Evolutionary conservation across 352 stramenopile species (phyloP).

Genomic region (Phytophthora podocarpi): DNA sequence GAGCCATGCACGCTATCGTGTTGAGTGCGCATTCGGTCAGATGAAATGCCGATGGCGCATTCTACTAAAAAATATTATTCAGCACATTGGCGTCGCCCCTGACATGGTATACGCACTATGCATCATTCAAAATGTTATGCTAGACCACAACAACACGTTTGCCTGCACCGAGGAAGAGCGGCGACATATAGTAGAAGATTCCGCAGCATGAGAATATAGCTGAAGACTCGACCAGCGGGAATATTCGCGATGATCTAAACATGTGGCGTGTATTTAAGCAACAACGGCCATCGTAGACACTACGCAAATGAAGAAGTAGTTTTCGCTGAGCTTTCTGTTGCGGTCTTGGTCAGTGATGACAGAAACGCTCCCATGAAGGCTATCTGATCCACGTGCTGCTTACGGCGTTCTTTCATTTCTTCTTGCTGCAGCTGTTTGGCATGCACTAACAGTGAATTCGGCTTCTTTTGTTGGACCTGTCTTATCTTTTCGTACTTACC

Average conservation of each 20-base stretch:
- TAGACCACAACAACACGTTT: not conserved
- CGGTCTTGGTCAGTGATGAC: not conserved
- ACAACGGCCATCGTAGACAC: no score
- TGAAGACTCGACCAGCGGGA: no score
- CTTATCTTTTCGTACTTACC: not conserved
- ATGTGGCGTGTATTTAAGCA: no score
- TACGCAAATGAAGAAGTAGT: no score
- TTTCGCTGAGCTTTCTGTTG: no score
- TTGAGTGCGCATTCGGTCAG: conserved; percentile 1
- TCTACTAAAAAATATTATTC: not conserved
- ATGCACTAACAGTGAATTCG: not conserved
- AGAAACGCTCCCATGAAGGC: not conserved
- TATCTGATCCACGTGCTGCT: not conserved
- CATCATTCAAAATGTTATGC: conserved; percentile 1
- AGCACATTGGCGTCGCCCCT: not conserved
- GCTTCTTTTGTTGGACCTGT: not conserved
- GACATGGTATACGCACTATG: conserved; percentile 1
- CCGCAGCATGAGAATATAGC: no score
- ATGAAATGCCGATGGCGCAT: conserved; percentile 2
- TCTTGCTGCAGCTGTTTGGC: not conserved
- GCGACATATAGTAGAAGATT: no score
- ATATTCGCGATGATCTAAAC: no score
- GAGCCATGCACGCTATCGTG: not conserved
- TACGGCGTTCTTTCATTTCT: not conserved
- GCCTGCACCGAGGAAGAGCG: no score